phyloP scores from a whole-genome alignment of 306 rosid species.

The Citrullus amarus region DNA sequence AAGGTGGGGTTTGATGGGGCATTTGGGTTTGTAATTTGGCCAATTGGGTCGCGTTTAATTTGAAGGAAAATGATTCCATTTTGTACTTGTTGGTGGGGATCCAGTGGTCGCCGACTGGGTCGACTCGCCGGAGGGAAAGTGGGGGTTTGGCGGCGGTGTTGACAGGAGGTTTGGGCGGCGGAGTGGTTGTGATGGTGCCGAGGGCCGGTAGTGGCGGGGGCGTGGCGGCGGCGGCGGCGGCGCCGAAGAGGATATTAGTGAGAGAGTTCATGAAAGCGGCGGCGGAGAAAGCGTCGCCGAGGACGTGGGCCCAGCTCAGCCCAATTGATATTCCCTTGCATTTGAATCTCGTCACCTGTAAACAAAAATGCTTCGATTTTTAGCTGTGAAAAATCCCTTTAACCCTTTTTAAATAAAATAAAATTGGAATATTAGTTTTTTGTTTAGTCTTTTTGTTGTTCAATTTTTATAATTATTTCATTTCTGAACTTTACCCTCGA shows the following conservation, averaged over 20 bases:
- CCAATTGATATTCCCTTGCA: constrained; percentile 77
- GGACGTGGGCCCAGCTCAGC: constrained; percentile 70
- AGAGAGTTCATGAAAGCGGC: constrained; percentile 36
- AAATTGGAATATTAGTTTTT: too few relatives aligned
- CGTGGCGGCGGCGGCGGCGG: constrained; percentile 2
- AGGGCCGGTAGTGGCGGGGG: constrained; percentile 24
- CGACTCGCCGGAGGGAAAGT: constrained; percentile 26
- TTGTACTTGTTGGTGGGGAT: constrained; percentile 33
- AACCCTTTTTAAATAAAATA: too few relatives aligned
- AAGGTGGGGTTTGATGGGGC: constrained; percentile 28
- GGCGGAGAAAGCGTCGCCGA: constrained; percentile 53
- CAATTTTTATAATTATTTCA: too few relatives aligned
- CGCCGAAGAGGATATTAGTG: constrained; percentile 14
- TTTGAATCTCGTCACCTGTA: constrained; percentile 43
- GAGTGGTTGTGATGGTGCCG: neutral
- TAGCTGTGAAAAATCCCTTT: too few relatives aligned
- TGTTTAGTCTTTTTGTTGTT: too few relatives aligned
- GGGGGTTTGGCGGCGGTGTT: constrained; percentile 17
- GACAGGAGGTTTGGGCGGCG: neutral
- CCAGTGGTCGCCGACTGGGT: constrained; percentile 84
- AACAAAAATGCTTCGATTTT: neutral
- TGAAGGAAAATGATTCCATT: constrained; percentile 61
- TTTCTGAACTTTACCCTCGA: too few relatives aligned
- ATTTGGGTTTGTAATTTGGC: constrained; percentile 22
- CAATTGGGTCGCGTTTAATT: constrained; percentile 33